A percentile compares a stretch with the other conserved stretches of the same genome.
Conservation (phyloP, 345 rosid species). For the Capsella bursapastoris region DNA sequence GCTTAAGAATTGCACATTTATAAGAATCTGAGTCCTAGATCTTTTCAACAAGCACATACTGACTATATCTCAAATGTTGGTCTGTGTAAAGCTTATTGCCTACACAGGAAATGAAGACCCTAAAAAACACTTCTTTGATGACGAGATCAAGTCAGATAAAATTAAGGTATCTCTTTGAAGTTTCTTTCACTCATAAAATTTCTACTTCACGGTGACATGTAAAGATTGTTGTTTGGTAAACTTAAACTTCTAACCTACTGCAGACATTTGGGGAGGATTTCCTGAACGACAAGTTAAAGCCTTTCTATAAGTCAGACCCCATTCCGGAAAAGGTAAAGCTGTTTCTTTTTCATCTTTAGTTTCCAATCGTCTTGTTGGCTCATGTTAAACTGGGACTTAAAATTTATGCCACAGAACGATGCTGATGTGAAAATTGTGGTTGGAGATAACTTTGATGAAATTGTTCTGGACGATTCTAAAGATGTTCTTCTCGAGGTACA, state of each 20-base stretch:
- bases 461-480: constrained; percentile 91
- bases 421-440: constrained; percentile 97
- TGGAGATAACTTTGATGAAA: constrained; percentile 87
- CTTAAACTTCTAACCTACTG: constrained; percentile 9
- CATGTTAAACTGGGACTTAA: constrained; percentile 27
- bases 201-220: background rate
- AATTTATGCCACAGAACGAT: constrained; percentile 63
- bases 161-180: constrained; percentile 63
- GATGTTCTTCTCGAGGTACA: constrained; percentile 96
- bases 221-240: constrained; percentile 11
- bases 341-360: constrained; percentile 26
- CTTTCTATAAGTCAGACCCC: constrained; percentile 93
- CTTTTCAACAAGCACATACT: constrained; percentile 11
- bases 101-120: constrained; percentile 89
- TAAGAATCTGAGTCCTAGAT: constrained; percentile 5
- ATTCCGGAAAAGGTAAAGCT: constrained; percentile 76
- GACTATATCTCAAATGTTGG: constrained; percentile 5
- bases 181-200: constrained; percentile 1
- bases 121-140: constrained; percentile 68
- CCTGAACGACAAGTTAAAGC: constrained; percentile 79
- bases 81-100: constrained; percentile 65
- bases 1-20: background rate
- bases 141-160: constrained; percentile 66
- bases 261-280: constrained; percentile 79
- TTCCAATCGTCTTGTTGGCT: constrained; percentile 2